Evolutionary conservation across 495 filamentous ascomycete species (phyloP), one percentile per base, ranked within the genome.

Genomic region (Penicillium nucicola): DNA sequence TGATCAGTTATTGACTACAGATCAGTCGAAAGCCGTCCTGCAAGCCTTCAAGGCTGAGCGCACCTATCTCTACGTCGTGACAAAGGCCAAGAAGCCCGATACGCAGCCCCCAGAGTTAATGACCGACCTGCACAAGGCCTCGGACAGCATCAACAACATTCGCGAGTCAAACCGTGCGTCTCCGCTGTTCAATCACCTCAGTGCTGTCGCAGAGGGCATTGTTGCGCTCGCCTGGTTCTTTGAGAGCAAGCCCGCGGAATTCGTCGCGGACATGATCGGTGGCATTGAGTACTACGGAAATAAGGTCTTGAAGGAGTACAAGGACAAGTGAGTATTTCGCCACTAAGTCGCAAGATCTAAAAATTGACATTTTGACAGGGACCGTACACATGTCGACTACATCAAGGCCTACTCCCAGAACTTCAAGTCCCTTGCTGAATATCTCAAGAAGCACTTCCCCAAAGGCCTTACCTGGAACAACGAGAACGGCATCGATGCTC

Each of bases 221-320:
- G 82, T 83, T 51, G 84, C 87, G 6, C 73, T 97, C 34, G 84
- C 84, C 15, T 98, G 93, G 93, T 84, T 97, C 45, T 79, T 90
- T 17, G 85, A 91, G 37, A 69, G 70, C 22, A 91, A 89, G 63
- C 93, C 93, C 1, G 83, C 78, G 53, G 89, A 90, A 45, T 89
- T 88, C 55, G 84, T 97, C 32, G 77, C 78, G 23, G 92, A 95
- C 40, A 83, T 84, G 40, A 71, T 93, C 7, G 83, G 82, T 19
- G 84, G 88, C 41, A 87, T 91, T 22, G 81, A 96, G 66, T 95
- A 89, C 72, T 96, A 84, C 53, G 95, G 93, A 2, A 96, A 98
- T 74, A 82, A 88, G 49, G 87, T 98, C 32, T 67, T 97, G 51
- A 91, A 86, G 61, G 85, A 90, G 51, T 84, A 88, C 69, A 97